Base-by-base conservation (phyloP, 345 rosid genomes). In the Salix udensis region DNA sequence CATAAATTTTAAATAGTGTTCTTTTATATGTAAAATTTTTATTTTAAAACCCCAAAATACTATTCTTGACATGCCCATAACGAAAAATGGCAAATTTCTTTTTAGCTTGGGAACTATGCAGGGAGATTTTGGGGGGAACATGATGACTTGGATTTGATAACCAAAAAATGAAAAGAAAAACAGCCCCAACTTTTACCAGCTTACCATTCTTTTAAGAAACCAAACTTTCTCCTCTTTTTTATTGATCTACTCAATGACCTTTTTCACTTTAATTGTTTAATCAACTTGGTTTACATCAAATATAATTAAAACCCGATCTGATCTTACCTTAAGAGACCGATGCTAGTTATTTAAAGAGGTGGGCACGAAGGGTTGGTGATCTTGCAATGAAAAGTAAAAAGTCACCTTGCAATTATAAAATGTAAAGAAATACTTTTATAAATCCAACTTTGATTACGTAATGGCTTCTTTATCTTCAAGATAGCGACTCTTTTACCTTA, bases 171-270 rank as follows among this genome's bases (percentile, higher is more conserved):
- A 31, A 31, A 1, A 72, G 14, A 64, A 68, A n/a, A 31, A n/a
- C 5, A 18, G 21, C 11, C 23, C 52, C 55, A 4, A 37, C 30
- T 62, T 72, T 52, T 21, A 67, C 60, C 77, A 65, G 66, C 70
- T 50, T 19, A 40, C 65, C 68, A 70, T 68, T 70, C 74, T 70
- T 74, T 79, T 77, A 44, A 68, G 65, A 68, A 31, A 73, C 76
- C 78, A 69, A 62, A 68, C 44, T 65, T 18, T 65, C 1, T 7
- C 14, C 18, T 40, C 28, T 70, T 24, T 9, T 2, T 61, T 3
- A 71, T 55, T 55, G 52, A n/a, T 23, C 31, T 73, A 42, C 50
- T 26, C 23, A 66, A 65, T 74, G 55, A 37, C 30, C 30, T 65
- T 30, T 58, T 58, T 67, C 21, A 60, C 60, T 70, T 69, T 1